These are phyloP conservation scores for Neonectria punicea DNA, from an alignment of 2,329 filamentous ascomycete genomes.

Conservation along the genomic window DNA sequence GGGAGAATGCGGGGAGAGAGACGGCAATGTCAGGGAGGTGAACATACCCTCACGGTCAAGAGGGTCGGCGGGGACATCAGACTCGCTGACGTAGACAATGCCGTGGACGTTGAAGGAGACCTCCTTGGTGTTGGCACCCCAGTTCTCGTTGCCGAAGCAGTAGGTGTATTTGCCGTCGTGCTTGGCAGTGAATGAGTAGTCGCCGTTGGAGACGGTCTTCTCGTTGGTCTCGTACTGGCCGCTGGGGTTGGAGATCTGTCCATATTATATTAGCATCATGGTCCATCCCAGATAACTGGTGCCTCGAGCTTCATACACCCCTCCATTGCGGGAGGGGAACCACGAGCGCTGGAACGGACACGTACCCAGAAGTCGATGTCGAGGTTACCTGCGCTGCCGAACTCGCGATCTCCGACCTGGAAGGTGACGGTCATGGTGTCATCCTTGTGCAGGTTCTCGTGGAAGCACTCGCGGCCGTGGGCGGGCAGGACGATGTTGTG, in stretches of 20 bases:
- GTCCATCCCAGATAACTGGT: slow-evolving; percentile 9
- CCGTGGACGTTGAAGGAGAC: slow-evolving; percentile 99
- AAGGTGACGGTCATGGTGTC: slow-evolving; percentile 99
- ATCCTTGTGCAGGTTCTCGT: slow-evolving; percentile 90
- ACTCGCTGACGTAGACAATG: slow-evolving; percentile 94
- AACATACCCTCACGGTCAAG: slow-evolving; percentile 86
- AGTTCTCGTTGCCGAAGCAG: slow-evolving; percentile 99
- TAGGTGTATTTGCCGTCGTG: slow-evolving; percentile 91
- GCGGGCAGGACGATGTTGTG: slow-evolving; percentile 97
- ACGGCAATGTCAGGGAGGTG: not conserved
- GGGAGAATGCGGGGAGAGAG: not conserved
- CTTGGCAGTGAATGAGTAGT: slow-evolving; percentile 89
- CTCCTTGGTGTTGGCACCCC: slow-evolving; percentile 95
- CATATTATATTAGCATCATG: slow-evolving; percentile 28
- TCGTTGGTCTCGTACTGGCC: slow-evolving; percentile 83
- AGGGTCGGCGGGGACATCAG: slow-evolving; percentile 85
- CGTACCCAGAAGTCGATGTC: slow-evolving; percentile 98
- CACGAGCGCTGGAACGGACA: not conserved
- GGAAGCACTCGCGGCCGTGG: slow-evolving; percentile 97
- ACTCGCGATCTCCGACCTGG: slow-evolving; percentile 97
- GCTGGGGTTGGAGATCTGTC: slow-evolving; percentile 80
- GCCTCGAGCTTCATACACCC: slow-evolving; percentile 13
- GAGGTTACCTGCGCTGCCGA: slow-evolving; percentile 91
- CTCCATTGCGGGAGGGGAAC: not conserved
- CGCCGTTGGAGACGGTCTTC: slow-evolving; percentile 85